Evolutionary conservation across 495 filamentous ascomycete genomes (phyloP).

Genomic region (Staphylotrichum tortipilum): DNA sequence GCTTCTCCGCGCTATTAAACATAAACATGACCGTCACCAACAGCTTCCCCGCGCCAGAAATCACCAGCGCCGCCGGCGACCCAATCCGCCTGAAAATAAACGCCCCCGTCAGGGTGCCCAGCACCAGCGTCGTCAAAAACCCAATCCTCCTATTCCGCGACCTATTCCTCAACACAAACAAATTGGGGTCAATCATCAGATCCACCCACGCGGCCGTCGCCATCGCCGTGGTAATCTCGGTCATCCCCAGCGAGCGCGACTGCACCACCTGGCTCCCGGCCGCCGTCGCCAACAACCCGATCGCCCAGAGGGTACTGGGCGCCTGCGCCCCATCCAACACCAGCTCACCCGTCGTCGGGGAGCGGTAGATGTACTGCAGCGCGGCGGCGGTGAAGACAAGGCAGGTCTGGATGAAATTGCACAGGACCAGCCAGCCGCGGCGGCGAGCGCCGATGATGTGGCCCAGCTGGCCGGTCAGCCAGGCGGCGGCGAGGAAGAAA

Average conservation of each 20-base stretch:
- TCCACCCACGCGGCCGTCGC: constrained; percentile 58
- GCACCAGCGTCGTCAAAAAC: constrained; percentile 43
- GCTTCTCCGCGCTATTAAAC: constrained; percentile 32
- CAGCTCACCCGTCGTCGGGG: constrained; percentile 5
- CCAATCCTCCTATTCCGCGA: constrained; percentile 42
- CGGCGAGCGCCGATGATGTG: constrained; percentile 43
- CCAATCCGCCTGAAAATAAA: constrained; percentile 35
- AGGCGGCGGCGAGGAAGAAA: constrained; percentile 46
- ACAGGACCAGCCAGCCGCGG: constrained; percentile 44
- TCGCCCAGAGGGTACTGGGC: constrained; percentile 30
- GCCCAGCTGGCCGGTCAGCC: constrained; percentile 48
- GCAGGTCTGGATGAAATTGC: constrained; percentile 44
- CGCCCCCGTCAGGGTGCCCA: constrained; percentile 48
- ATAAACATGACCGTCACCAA: constrained; percentile 38
- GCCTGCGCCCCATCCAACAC: constrained; percentile 17
- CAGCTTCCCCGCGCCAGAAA: constrained; percentile 38
- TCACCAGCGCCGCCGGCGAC: constrained; percentile 33
- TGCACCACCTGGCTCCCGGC: constrained; percentile 53
- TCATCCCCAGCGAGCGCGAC: constrained; percentile 44
- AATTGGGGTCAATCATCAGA: constrained; percentile 44
- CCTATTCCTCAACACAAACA: constrained; percentile 39
- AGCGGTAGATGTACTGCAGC: constrained; percentile 35
- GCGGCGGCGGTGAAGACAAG: constrained; percentile 46
- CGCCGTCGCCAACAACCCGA: constrained; percentile 47
- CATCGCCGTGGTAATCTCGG: constrained; percentile 61